These are phyloP conservation scores for Claviceps sp. DNA, from an alignment of 2,329 filamentous ascomycete genomes.

Conservation along the genomic window DNA sequence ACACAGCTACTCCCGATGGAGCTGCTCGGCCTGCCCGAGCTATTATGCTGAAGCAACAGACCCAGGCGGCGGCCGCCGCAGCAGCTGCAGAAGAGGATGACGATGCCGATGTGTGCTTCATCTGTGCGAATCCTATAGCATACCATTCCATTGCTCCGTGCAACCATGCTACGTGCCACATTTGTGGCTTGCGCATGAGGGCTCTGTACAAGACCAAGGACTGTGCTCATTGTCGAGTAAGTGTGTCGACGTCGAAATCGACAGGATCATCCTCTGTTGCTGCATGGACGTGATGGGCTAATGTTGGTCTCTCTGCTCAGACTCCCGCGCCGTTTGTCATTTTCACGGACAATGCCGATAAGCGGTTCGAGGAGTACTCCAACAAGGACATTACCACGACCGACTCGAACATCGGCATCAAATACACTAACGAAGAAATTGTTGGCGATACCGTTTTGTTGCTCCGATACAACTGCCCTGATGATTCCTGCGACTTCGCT, in stretches of 20 bases:
- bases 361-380: constrained; percentile 75
- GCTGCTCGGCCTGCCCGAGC: constrained; percentile 22
- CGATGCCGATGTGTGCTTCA: constrained; percentile 81
- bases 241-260: constrained; percentile 17
- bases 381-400: constrained; percentile 58
- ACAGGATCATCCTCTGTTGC: background rate
- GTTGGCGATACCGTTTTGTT: constrained; percentile 81
- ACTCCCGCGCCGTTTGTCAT: constrained; percentile 70
- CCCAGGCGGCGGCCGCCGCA: constrained; percentile 8
- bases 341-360: constrained; percentile 75
- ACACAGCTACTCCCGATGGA: constrained; percentile 19
- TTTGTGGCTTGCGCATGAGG: constrained; percentile 80
- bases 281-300: background rate
- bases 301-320: constrained; percentile 16
- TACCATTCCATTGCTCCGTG: constrained; percentile 86
- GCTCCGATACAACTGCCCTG: constrained; percentile 89
- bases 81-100: constrained; percentile 26
- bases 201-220: constrained; percentile 93
- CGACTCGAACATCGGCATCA: constrained; percentile 81
- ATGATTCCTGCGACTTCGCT: constrained; percentile 64
- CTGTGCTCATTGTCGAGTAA: constrained; percentile 86
- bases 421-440: constrained; percentile 79
- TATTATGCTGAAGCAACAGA: constrained; percentile 7
- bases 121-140: constrained; percentile 81
- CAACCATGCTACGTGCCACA: constrained; percentile 94